Evolutionary conservation across 805 yeast species (phyloP).

Genomic region (Sporopachydermia quercuum): DNA sequence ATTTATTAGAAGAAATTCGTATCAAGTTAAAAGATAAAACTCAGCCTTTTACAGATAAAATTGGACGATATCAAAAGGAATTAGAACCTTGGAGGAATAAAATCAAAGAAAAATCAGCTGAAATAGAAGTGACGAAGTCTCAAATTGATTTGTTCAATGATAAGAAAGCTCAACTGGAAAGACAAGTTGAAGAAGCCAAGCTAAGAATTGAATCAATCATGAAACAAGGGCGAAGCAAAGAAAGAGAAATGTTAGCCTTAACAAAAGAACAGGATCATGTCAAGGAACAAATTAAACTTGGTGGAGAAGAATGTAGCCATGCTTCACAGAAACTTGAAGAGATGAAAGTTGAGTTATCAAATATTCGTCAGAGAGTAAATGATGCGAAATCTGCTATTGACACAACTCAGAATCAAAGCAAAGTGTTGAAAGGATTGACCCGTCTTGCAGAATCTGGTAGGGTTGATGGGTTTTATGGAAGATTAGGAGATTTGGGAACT

Average conservation of each 20-base stretch:
- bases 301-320: slow-evolving; percentile 37
- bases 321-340: slow-evolving; percentile 35
- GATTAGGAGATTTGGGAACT: slow-evolving; percentile 84
- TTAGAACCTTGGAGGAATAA: slow-evolving; percentile 75
- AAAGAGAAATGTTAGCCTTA: slow-evolving; percentile 28
- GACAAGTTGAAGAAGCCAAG: slow-evolving; percentile 30
- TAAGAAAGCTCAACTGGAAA: slow-evolving; percentile 27
- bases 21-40: slow-evolving; percentile 61
- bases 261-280: slow-evolving; percentile 35
- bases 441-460: slow-evolving; percentile 69
- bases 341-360: slow-evolving; percentile 37
- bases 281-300: slow-evolving; percentile 38
- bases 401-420: slow-evolving; percentile 49
- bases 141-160: slow-evolving; percentile 44
- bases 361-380: slow-evolving; percentile 43
- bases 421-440: slow-evolving; percentile 53
- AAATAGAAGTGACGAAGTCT: slow-evolving; percentile 47
- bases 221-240: slow-evolving; percentile 33
- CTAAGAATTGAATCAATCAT: slow-evolving; percentile 29
- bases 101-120: slow-evolving; percentile 46
- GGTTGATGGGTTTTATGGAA: slow-evolving; percentile 73
- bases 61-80: slow-evolving; percentile 45
- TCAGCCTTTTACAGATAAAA: slow-evolving; percentile 44
- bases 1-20: slow-evolving; percentile 47
- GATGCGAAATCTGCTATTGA: slow-evolving; percentile 52